Evolutionary conservation across 2,329 filamentous ascomycete genomes (phyloP), one percentile per base, ranked within the genome.

Genomic region (Chrysosporium keratinophilum): DNA sequence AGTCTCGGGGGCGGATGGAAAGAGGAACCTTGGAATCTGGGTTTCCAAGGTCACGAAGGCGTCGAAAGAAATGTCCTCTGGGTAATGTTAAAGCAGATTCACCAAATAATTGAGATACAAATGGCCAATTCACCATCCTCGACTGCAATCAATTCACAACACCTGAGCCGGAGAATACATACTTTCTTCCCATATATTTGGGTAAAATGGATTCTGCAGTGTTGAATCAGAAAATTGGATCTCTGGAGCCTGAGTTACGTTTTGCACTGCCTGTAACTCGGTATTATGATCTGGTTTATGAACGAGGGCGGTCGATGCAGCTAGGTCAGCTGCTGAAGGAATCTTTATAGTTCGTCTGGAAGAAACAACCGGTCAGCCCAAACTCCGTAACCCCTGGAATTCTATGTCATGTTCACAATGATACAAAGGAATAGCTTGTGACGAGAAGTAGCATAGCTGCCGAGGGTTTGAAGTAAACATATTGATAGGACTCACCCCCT

Each of bases 361-460:
- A 40, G 23, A 48, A 35, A 14, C 48, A 12, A 34, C 2, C 19
- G 41, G 35, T 54, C 14, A 48, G 45, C n/a, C 35, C 41, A 12
- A 41, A 28, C 43, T 34, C n/a, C n/a, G n/a, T n/a, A n/a, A n/a
- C n/a, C n/a, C n/a, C n/a, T n/a, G 6, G 5, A 11, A 44, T n/a
- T 44, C 6, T n/a, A 33, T 33, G 33, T 50, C 23, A 31, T n/a
- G 10, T 12, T 11, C 31, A 12, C 3, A 75, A 52, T 76, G 71
- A 44, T 74, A 74, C 61, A 75, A 78, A 19, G 17, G 1, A 11
- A 11, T 11, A 17, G 1, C 7, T 6, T 2, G 9, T 35, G 3
- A 17, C 9, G 11, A 17, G 4, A 23, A 28, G 23, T 7, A 28
- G 7, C 7, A 28, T 28, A 28, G 23, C 23, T 7, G 23, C 7